phyloP scores from a whole-genome alignment of 2,329 filamentous ascomycete species.

The Hypoxylon sp. region DNA sequence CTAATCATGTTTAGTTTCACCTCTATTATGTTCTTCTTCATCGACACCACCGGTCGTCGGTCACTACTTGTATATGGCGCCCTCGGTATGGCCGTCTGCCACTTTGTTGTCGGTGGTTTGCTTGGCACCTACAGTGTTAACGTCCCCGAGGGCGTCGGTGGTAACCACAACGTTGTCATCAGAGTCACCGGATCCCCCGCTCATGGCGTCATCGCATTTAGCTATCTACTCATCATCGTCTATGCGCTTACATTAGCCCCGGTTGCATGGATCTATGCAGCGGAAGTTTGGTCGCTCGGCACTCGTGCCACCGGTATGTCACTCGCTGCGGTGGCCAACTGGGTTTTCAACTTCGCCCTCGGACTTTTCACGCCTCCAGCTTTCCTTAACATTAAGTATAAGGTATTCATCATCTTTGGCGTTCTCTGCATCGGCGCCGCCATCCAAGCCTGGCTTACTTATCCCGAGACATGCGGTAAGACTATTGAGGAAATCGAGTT shows the following conservation, averaged over 20 bases:
- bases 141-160: constrained; percentile 62
- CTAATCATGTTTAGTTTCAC: constrained; percentile 57
- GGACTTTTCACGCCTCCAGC: constrained; percentile 71
- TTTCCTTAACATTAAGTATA: constrained; percentile 71
- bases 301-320: constrained; percentile 73
- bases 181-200: constrained; percentile 67
- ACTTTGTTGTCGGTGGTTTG: constrained; percentile 68
- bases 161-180: constrained; percentile 69
- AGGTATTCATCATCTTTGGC: constrained; percentile 62
- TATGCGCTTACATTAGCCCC: constrained; percentile 76
- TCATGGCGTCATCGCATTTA: constrained; percentile 75
- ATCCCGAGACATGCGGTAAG: constrained; percentile 58
- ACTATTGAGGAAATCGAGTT: constrained; percentile 59
- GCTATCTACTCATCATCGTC: constrained; percentile 74
- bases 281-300: constrained; percentile 75
- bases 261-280: constrained; percentile 76
- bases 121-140: constrained; percentile 63
- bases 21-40: constrained; percentile 65
- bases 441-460: constrained; percentile 56
- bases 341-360: constrained; percentile 72
- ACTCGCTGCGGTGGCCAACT: constrained; percentile 68
- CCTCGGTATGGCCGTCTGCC: constrained; percentile 75
- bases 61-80: constrained; percentile 76
- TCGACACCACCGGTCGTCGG: constrained; percentile 72
- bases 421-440: constrained; percentile 56